Evolutionary conservation across 352 stramenopile genomes (phyloP).

Genomic region (Phytopythium chamaehyphon): DNA sequence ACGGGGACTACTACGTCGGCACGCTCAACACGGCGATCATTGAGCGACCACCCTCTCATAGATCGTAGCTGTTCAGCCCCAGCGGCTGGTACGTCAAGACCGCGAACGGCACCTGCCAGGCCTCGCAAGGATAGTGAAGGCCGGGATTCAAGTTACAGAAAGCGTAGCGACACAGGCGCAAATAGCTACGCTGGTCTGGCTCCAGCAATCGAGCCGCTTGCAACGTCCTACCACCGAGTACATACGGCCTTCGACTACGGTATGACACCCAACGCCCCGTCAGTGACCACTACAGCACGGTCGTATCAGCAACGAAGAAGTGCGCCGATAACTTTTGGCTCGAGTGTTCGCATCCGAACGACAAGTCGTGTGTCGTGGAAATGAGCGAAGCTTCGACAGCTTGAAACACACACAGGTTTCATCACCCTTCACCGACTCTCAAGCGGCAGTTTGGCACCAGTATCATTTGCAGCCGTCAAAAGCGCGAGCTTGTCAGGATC

Average conservation of each 20-base stretch:
- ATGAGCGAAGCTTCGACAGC: not conserved
- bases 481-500: too few species aligned
- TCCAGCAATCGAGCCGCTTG: conserved; percentile 13
- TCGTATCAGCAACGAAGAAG: not conserved
- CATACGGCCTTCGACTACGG: conserved; percentile 30
- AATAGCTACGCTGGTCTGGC: not conserved
- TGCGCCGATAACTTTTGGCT: not conserved
- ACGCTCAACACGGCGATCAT: conserved; percentile 11
- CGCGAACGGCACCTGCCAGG: conserved; percentile 35
- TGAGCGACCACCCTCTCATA: conserved; percentile 14
- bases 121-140: conserved; percentile 40
- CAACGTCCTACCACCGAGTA: conserved; percentile 20
- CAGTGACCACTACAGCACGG: conserved; percentile 1
- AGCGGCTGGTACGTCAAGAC: conserved; percentile 12
- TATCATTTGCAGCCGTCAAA: too few species aligned
- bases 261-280: conserved; percentile 1
- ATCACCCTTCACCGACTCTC: too few species aligned
- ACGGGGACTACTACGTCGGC: conserved; percentile 2
- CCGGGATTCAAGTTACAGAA: conserved; percentile 22
- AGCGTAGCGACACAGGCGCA: conserved; percentile 24
- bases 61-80: not conserved
- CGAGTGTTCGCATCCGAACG: not conserved
- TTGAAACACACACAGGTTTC: too few species aligned
- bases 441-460: too few species aligned
- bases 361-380: conserved; percentile 3